These are phyloP conservation scores for Eucalyptus leucophloia DNA, from an alignment of 345 rosid genomes.

Conservation along the genomic window DNA sequence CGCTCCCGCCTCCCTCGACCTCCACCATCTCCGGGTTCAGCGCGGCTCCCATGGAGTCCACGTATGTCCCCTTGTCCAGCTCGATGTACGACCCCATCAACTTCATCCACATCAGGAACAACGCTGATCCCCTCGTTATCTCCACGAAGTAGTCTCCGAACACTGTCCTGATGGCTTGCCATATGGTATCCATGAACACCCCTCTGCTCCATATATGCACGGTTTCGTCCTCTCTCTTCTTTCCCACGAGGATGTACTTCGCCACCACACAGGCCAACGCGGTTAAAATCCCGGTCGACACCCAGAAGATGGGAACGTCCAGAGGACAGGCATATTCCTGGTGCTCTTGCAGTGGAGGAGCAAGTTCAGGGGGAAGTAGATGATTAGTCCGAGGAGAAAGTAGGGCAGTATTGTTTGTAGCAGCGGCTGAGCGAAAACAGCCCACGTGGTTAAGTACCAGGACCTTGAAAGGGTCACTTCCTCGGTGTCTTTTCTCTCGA, in stretches of 20 bases:
- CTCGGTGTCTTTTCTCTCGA: conserved; percentile 3
- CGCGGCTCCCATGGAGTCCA: conserved; percentile 50
- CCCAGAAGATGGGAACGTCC: conserved; percentile 50
- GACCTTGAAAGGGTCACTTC: conserved; percentile 35
- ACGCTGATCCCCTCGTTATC: conserved; percentile 29
- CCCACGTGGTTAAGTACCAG: conserved; percentile 37
- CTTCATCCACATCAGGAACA: conserved; percentile 35
- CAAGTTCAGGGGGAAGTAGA: conserved; percentile 19
- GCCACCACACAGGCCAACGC: conserved; percentile 28
- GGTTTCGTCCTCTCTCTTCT: conserved; percentile 39
- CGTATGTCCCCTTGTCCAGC: conserved; percentile 21
- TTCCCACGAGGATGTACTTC: conserved; percentile 54
- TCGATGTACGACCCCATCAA: conserved; percentile 43
- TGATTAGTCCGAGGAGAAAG: conserved; percentile 24
- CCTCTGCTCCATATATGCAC: conserved; percentile 31
- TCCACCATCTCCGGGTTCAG: conserved; percentile 68
- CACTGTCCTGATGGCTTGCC: conserved; percentile 55
- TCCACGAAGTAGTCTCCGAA: conserved; percentile 55
- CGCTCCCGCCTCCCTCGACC: conserved; percentile 35
- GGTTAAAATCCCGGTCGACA: conserved; percentile 26
- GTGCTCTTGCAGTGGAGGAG: conserved; percentile 12
- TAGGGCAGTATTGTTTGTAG: conserved; percentile 45
- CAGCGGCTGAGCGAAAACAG: conserved; percentile 37
- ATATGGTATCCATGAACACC: conserved; percentile 43
- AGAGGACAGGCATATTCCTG: conserved; percentile 8